phyloP scores from a whole-genome alignment of 768 basidiomycete genomes.

The Tricholoma saponaceum region DNA sequence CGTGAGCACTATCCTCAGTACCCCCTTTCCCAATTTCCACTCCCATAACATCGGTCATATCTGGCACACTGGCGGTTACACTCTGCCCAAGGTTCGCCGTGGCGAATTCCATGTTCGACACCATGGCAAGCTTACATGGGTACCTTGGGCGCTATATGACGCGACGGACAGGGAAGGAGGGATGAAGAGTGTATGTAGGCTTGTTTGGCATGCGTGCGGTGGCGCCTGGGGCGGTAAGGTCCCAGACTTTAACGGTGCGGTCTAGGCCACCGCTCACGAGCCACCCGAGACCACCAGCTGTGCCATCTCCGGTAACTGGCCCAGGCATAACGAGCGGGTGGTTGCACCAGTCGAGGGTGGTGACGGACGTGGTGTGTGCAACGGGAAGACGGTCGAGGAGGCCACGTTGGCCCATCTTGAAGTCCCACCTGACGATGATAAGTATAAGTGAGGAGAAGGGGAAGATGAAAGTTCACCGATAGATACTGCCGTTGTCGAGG shows the following conservation, averaged over 20 bases:
- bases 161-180: constrained; percentile 69
- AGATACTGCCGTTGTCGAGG: constrained; percentile 67
- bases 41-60: constrained; percentile 2
- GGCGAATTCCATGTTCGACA: constrained; percentile 58
- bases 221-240: constrained; percentile 45
- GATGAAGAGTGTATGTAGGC: constrained; percentile 68
- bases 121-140: constrained; percentile 71
- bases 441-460: no score
- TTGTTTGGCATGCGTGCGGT: constrained; percentile 52
- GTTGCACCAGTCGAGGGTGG: constrained; percentile 69
- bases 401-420: constrained; percentile 73
- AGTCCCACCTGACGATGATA: constrained; percentile 57
- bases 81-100: constrained; percentile 18
- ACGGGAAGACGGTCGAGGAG: constrained; percentile 68
- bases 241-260: constrained; percentile 82
- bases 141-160: constrained; percentile 76
- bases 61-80: constrained; percentile 14
- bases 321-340: constrained; percentile 18
- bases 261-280: constrained; percentile 78
- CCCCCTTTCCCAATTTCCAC: constrained; percentile 6
- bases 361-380: constrained; percentile 70
- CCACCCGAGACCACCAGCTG: constrained; percentile 54
- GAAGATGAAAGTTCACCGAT: constrained; percentile 42
- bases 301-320: constrained; percentile 14
- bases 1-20: constrained; percentile 6